These are phyloP conservation scores for Trichoderma pleuroti DNA, from an alignment of 2,329 filamentous ascomycete species.

Conservation along the genomic window DNA sequence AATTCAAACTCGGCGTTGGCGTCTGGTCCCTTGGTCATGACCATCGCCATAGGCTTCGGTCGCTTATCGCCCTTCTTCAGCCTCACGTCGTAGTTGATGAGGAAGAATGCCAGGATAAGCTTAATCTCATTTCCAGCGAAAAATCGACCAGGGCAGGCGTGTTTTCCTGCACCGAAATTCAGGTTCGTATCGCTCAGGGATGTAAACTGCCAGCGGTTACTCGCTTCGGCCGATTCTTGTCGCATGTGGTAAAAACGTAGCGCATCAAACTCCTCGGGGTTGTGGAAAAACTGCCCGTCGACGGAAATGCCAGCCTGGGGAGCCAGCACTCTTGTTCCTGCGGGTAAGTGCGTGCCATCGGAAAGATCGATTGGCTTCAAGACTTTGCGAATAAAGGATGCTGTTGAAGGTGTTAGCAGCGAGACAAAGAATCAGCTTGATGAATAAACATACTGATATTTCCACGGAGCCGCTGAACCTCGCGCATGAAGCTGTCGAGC, in stretches of 20 bases:
- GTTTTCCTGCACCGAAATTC: constrained; percentile 47
- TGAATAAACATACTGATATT: constrained; percentile 38
- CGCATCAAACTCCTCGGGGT: constrained; percentile 45
- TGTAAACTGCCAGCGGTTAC: constrained; percentile 42
- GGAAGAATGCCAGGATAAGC: constrained; percentile 45
- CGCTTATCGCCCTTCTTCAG: constrained; percentile 32
- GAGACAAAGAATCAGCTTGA: not conserved
- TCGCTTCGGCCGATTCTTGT: constrained; percentile 36
- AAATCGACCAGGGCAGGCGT: constrained; percentile 48
- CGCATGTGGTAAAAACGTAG: constrained; percentile 48
- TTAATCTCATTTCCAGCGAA: constrained; percentile 50
- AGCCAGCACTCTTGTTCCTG: constrained; percentile 41
- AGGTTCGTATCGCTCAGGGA: constrained; percentile 41
- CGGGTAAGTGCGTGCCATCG: constrained; percentile 42
- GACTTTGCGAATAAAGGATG: constrained; percentile 45
- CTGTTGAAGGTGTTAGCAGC: constrained; percentile 28
- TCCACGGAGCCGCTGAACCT: constrained; percentile 38
- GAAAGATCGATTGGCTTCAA: constrained; percentile 44
- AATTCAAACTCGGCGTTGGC: constrained; percentile 42
- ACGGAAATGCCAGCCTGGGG: constrained; percentile 41
- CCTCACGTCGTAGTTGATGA: constrained; percentile 49
- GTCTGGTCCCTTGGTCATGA: constrained; percentile 41
- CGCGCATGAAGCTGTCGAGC: constrained; percentile 49
- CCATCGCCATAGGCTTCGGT: constrained; percentile 37
- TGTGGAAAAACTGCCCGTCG: constrained; percentile 39